phyloP scores from a whole-genome alignment of 257 asterid species.

The Asclepias syriaca region DNA sequence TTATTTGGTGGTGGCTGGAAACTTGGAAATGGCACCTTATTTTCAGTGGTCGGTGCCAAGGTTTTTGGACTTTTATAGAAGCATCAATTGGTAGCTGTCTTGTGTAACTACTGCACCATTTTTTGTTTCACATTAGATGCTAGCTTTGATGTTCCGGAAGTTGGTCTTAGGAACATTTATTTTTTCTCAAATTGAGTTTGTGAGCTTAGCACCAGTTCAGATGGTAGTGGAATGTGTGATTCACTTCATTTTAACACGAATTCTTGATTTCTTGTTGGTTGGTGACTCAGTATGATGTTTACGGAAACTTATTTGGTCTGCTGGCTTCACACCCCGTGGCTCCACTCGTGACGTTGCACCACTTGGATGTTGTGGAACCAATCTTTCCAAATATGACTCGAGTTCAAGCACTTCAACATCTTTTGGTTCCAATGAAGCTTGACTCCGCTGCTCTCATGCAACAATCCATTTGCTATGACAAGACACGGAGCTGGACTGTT shows the following conservation, averaged over 20 bases:
- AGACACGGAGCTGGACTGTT: slow-evolving; percentile 44
- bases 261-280: slow-evolving; percentile 13
- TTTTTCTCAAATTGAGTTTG: slow-evolving; percentile 6
- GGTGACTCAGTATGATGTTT: slow-evolving; percentile 57
- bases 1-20: too few relatives aligned
- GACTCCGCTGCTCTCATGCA: slow-evolving; percentile 81
- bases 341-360: slow-evolving; percentile 78
- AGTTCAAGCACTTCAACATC: slow-evolving; percentile 50
- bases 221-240: neutral
- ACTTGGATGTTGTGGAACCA: slow-evolving; percentile 81
- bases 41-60: neutral
- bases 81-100: neutral
- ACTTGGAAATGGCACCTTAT: neutral
- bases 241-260: slow-evolving; percentile 18
- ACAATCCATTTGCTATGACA: slow-evolving; percentile 84
- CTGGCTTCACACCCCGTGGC: slow-evolving; percentile 71
- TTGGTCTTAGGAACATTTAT: neutral
- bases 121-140: neutral
- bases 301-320: slow-evolving; percentile 70
- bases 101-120: neutral
- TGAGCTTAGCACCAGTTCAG: neutral
- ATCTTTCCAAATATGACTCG: slow-evolving; percentile 67
- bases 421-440: slow-evolving; percentile 51
- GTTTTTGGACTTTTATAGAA: slow-evolving; percentile 1
- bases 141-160: slow-evolving; percentile 3